phyloP scores from a whole-genome alignment of 495 filamentous ascomycete species.

The Parachaetomium inaequale region DNA sequence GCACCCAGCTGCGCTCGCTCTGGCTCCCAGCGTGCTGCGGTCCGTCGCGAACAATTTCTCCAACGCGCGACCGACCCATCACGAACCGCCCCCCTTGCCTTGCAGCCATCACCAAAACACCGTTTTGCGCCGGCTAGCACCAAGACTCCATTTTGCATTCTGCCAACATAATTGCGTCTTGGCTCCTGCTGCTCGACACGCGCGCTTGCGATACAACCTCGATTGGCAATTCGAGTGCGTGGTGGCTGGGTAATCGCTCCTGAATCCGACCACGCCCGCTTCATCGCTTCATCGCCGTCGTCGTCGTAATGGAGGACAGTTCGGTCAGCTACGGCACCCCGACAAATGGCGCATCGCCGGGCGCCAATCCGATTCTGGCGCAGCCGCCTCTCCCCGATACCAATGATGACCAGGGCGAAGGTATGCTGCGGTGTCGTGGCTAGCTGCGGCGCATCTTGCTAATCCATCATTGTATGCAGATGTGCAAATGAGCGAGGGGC shows the following conservation, averaged over 20 bases:
- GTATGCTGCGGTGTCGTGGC: constrained; percentile 21
- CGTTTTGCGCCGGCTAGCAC: constrained; percentile 18
- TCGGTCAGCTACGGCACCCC: constrained; percentile 53
- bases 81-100: constrained; percentile 24
- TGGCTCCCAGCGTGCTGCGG: constrained; percentile 9
- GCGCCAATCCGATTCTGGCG: constrained; percentile 49
- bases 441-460: neutral
- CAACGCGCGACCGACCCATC: constrained; percentile 33
- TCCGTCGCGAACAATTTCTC: constrained; percentile 36
- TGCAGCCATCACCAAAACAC: constrained; percentile 21
- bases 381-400: constrained; percentile 47
- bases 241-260: neutral
- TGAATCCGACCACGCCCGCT: constrained; percentile 4
- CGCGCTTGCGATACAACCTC: neutral
- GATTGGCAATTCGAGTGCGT: neutral
- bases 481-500: constrained; percentile 53
- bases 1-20: neutral
- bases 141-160: constrained; percentile 11
- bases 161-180: neutral
- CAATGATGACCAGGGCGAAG: constrained; percentile 33
- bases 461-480: constrained; percentile 32
- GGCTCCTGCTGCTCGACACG: neutral
- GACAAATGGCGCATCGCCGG: constrained; percentile 48
- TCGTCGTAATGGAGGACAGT: constrained; percentile 52
- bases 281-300: constrained; percentile 15